Evolutionary conservation across 768 basidiomycete species (phyloP).

Genomic region (Suillus bovinus): DNA sequence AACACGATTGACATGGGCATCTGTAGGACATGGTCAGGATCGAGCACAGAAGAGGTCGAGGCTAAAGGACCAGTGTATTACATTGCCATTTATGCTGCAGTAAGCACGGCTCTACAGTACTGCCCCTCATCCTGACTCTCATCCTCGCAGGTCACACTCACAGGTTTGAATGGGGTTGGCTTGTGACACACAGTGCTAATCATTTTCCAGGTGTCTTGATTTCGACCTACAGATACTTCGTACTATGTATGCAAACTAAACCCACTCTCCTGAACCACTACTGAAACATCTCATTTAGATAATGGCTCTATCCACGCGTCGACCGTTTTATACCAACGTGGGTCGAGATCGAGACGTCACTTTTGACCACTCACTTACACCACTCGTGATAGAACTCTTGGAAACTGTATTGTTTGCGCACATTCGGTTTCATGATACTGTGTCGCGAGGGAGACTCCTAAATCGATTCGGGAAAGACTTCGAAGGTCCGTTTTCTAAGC

Average conservation of each 20-base stretch:
- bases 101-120: conserved; percentile 30
- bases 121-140: conserved; percentile 26
- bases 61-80: conserved; percentile 46
- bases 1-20: conserved; percentile 24
- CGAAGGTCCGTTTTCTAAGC: conserved; percentile 46
- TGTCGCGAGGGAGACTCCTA: conserved; percentile 78
- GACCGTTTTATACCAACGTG: conserved; percentile 71
- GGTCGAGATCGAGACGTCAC: neutral
- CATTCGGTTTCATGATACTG: conserved; percentile 91
- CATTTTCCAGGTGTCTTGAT: conserved; percentile 43
- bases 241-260: conserved; percentile 59
- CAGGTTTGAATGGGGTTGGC: conserved; percentile 16
- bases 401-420: conserved; percentile 85
- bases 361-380: neutral
- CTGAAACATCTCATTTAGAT: conserved; percentile 39
- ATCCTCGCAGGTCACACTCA: conserved; percentile 34
- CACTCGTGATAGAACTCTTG: conserved; percentile 48
- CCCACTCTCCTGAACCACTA: neutral
- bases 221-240: conserved; percentile 60
- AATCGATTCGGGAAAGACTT: conserved; percentile 92
- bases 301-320: conserved; percentile 83
- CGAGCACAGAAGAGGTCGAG: conserved; percentile 40
- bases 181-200: conserved; percentile 5
- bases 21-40: conserved; percentile 57
- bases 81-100: conserved; percentile 63